Evolutionary conservation across 177 flowering plant genomes (phyloP).

Genomic region (Vitis hybrid): DNA sequence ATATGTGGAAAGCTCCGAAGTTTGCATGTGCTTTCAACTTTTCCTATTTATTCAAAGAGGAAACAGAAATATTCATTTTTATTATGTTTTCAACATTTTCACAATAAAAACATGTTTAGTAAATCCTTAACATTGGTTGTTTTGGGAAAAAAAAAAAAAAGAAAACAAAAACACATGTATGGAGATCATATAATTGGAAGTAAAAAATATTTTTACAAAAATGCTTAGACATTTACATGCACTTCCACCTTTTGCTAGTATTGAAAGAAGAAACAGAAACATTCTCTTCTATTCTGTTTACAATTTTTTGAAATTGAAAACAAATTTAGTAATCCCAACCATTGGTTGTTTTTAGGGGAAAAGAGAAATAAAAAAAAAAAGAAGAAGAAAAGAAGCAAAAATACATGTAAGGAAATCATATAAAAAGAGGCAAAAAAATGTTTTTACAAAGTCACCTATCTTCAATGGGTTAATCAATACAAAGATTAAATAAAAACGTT

Average conservation of each 20-base stretch:
- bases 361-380: not conserved
- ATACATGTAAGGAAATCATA: not conserved
- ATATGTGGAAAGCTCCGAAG: no score
- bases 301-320: not conserved
- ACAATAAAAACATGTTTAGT: no score
- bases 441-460: no score
- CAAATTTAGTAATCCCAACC: not conserved
- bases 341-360: not conserved
- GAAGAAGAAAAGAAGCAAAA: not conserved
- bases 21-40: no score
- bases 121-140: no score
- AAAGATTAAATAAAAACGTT: no score
- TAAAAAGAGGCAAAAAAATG: not conserved
- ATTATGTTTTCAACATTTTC: no score
- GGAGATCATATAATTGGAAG: not conserved
- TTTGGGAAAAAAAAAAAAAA: not conserved
- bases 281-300: not conserved
- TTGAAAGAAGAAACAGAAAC: not conserved
- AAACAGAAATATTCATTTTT: not conserved
- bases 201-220: no score
- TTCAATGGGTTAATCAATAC: no score
- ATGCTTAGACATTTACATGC: no score
- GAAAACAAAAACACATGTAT: not conserved
- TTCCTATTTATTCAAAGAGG: not conserved
- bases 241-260: no score